Evolutionary conservation across 176 grass and related monocot genomes (phyloP), one percentile per base, ranked within the genome.

Genomic region (Oropetium thomaeum): DNA sequence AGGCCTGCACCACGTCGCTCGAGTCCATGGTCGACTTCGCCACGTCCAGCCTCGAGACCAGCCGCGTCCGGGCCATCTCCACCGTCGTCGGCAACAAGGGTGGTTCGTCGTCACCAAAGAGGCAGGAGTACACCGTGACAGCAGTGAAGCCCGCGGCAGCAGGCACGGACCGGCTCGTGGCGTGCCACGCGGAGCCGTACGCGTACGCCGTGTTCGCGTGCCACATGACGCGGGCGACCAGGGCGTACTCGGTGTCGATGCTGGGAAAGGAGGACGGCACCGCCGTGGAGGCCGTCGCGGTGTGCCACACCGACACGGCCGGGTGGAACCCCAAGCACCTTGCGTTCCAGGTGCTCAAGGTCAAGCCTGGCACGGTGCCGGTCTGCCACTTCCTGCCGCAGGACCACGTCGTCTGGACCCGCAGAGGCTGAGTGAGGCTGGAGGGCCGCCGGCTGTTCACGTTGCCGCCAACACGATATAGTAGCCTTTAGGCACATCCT

Each of bases 21-120:
- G 91, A 98, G 74, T 94, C 95, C 40, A 98, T 94, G 95, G 95
- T 98, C 12, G 86, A 98, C 35, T 98, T 98, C 89, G 79, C 63
- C 62, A 89, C 87, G 49, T 48, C 86, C 28, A 82, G 74, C 85
- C 86, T 98, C 15, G 86, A 84, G 49, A 98, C 91, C 28, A 84
- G 26, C 82, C 80, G 80, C 78, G 68, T 90, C 42, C 37, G 67
- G 68, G 82, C 85, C 67, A 58, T 30, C 34, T 89, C 85, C 2
- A 90, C 93, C 9, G 64, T 80, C 3, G 85, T 97, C 28, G 79
- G 41, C 2, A 82, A 39, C 2, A 82, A 39, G 65, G 34, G 65
- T 25, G 81, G 77, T 8, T 70, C 81, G 14, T 80, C 74, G 22
- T 77, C 70, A n/a, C n/a, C n/a, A n/a, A n/a, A n/a, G 20, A 74